These are phyloP conservation scores for Aspergillus ruber DNA, from an alignment of 2,329 filamentous ascomycete genomes.

Conservation along the genomic window DNA sequence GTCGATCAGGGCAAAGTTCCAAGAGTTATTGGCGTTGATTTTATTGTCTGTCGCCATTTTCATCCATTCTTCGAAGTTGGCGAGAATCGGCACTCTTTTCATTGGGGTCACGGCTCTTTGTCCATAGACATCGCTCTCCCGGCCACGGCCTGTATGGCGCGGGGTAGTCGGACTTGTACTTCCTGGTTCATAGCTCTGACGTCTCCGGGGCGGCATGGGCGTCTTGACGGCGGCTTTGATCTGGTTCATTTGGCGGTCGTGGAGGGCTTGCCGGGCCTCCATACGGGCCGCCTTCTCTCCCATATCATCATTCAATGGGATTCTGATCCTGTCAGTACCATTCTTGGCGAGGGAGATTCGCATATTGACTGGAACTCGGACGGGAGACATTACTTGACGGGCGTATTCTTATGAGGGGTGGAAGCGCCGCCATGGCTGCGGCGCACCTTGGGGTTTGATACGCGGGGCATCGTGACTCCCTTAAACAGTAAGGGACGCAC, in stretches of 20 bases:
- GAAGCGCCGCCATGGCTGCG: slow-evolving; percentile 41
- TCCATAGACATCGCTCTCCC: slow-evolving; percentile 53
- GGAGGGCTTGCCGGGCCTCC: slow-evolving; percentile 77
- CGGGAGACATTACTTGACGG: slow-evolving; percentile 39
- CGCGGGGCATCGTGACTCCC: slow-evolving; percentile 48
- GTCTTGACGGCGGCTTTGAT: slow-evolving; percentile 66
- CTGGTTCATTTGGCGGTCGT: slow-evolving; percentile 87
- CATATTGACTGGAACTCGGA: neutral
- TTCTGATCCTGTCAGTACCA: slow-evolving; percentile 47
- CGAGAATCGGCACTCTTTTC: slow-evolving; percentile 90
- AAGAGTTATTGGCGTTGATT: slow-evolving; percentile 96
- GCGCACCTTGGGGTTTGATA: slow-evolving; percentile 43
- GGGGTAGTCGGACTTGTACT: slow-evolving; percentile 48
- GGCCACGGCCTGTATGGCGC: slow-evolving; percentile 29
- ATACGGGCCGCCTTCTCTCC: slow-evolving; percentile 84
- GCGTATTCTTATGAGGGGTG: slow-evolving; percentile 48
- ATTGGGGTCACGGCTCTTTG: slow-evolving; percentile 77
- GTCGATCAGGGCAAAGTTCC: slow-evolving; percentile 99
- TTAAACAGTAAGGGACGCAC: slow-evolving; percentile 19
- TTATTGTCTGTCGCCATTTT: slow-evolving; percentile 99
- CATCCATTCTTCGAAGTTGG: slow-evolving; percentile 99
- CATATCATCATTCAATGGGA: slow-evolving; percentile 92
- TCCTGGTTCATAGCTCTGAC: slow-evolving; percentile 29
- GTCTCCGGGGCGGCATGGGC: slow-evolving; percentile 36
- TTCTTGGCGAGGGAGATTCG: neutral